Evolutionary conservation across 352 stramenopile genomes (phyloP), one percentile per base, ranked within the genome.

Genomic region (Phytophthora crassamura): DNA sequence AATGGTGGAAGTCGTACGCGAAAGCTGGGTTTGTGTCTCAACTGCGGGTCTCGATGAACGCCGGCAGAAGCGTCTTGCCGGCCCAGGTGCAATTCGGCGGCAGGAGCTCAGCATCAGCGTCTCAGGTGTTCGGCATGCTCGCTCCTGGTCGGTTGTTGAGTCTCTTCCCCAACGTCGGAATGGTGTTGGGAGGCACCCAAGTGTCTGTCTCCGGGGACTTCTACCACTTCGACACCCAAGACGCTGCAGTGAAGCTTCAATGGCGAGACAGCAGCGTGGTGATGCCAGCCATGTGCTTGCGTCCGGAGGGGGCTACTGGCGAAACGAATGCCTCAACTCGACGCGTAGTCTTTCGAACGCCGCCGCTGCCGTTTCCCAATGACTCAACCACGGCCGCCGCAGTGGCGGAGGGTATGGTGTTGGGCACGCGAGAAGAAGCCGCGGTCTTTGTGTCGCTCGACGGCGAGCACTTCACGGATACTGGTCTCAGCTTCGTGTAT

Each of bases 171-270:
- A 72, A 45, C 11, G 48, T 74, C 0, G 80, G 78, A 2, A 73
- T 80, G 36, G 50, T 77, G 4, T 57, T 46, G 9, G 84, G 84
- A 16, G 74, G 75, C 6, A 91, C 82, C 7, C 65, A 80, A 22
- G 68, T 93, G 2, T 74, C 74, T 0, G 52, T 93, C 15, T 64
- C 72, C 5, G 73, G 68, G 0, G 69, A 86, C 22, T 87, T 80
- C 30, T 86, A 89, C 28, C 68, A 80, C 28, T 89, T 89, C 40
- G 82, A 90, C 33, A 85, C 82, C 0, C 49, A 86, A 33, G 80
- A 93, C 28, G 72, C 66, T 6, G 62, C 69, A 16, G 77, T 87
- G 2, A 71, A 71, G 32, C 50, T 92, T 6, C 67, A 76, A 25
- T 89, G 79, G 72, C 66, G 58, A 61, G 75, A 78, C 38, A 78